These are phyloP conservation scores for Pseudoperonospora humuli DNA, from an alignment of 352 stramenopile genomes.

Conservation along the genomic window DNA sequence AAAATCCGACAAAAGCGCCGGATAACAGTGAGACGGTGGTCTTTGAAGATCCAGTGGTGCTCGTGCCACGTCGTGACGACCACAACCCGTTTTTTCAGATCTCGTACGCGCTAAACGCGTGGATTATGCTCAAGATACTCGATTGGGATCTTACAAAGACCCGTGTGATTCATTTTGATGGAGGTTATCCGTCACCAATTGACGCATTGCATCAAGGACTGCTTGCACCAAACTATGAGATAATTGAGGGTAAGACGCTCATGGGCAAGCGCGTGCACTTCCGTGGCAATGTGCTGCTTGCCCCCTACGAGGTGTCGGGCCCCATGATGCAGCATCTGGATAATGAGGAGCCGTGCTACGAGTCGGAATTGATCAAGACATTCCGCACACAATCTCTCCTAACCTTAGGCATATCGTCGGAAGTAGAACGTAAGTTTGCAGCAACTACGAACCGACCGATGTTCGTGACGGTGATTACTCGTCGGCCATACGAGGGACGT, in stretches of 20 bases:
- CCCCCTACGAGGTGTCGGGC: constrained; percentile 41
- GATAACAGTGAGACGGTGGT: constrained; percentile 19
- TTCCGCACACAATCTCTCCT: constrained; percentile 36
- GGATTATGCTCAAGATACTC: constrained; percentile 29
- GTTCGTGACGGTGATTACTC: constrained; percentile 55
- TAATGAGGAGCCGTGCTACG: constrained; percentile 45
- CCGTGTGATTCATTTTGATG: constrained; percentile 38
- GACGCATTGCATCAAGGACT: constrained; percentile 39
- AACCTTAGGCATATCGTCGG: constrained; percentile 23
- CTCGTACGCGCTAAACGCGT: constrained; percentile 31
- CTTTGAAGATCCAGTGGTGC: constrained; percentile 25
- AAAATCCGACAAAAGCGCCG: constrained; percentile 10
- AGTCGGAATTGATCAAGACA: constrained; percentile 37
- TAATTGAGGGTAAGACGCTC: constrained; percentile 26
- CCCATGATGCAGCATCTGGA: constrained; percentile 70
- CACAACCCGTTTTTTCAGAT: constrained; percentile 57
- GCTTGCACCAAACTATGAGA: constrained; percentile 17
- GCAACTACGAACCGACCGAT: constrained; percentile 12
- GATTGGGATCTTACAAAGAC: constrained; percentile 29
- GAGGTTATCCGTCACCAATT: constrained; percentile 30
- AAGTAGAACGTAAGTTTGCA: constrained; percentile 15
- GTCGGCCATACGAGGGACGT: constrained; percentile 40
- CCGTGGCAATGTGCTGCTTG: constrained; percentile 36
- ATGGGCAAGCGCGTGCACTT: constrained; percentile 33
- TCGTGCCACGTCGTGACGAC: constrained; percentile 38